Percentiles rank a stretch among this genome's conserved stretches.
phyloP scores from a whole-genome alignment of 768 basidiomycete genomes.

The Russula abietina region DNA sequence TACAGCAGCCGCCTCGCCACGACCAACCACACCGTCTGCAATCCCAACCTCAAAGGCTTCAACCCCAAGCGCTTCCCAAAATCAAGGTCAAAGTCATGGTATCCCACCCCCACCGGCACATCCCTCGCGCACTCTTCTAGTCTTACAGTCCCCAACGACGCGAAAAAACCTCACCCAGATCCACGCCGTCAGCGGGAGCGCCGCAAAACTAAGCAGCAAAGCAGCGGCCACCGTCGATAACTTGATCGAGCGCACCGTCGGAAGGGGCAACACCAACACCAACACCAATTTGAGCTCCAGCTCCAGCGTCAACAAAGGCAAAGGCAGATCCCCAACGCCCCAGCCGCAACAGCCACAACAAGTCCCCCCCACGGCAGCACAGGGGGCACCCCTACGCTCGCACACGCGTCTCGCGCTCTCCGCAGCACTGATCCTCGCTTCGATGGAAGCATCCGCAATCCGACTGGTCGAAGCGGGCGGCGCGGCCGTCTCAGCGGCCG shows the following conservation, averaged over 20 bases:
- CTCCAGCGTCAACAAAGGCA: constrained; percentile 1
- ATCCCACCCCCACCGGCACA: not conserved
- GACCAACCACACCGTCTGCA: not conserved
- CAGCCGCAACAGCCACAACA: not conserved
- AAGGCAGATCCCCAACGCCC: not conserved
- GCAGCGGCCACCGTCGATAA: constrained; percentile 13
- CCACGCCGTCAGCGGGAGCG: constrained; percentile 20
- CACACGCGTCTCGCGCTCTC: constrained; percentile 17
- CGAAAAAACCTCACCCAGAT: constrained; percentile 16
- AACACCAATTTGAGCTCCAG: not conserved
- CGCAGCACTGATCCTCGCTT: constrained; percentile 19
- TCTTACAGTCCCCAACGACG: constrained; percentile 25
- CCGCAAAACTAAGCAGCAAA: constrained; percentile 23
- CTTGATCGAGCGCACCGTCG: constrained; percentile 8
- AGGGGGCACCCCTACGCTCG: not conserved
- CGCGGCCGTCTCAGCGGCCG: constrained; percentile 21
- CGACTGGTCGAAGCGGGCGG: constrained; percentile 20
- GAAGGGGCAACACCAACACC: not conserved
- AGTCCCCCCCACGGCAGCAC: too few species aligned
- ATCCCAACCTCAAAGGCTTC: not conserved
- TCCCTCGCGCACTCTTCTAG: constrained; percentile 22
- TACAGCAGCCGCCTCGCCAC: not conserved
- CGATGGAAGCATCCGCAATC: constrained; percentile 5
- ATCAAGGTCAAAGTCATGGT: too few species aligned
- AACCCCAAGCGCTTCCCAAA: not conserved